Evolutionary conservation across 1,284 basidiomycete species (phyloP), one percentile per base, ranked within the genome.

Genomic region (Ceratorhiza oryzae-sativae): DNA sequence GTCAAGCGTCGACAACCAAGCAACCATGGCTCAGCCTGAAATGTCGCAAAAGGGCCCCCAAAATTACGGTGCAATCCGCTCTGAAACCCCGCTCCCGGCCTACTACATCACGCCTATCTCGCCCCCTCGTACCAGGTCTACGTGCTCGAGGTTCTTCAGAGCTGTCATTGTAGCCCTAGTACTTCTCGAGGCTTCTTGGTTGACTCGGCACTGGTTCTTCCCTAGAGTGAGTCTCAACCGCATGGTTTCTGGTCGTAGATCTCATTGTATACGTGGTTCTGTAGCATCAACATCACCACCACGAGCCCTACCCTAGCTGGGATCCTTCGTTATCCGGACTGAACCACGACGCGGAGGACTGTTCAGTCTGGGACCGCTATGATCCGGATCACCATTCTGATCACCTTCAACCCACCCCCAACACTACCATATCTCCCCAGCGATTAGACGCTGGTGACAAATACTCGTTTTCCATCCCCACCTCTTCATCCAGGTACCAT

Each of bases 281-380:
- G 13, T n/a, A 20, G 5, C 20, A 27, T 32, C 30, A 49, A 13
- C 61, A 30, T 18, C 30, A 15, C 13, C 10, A 20, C 20, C 2
- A 39, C 1, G 34, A 48, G 30, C 61, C 25, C 36, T 65, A 45
- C 9, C 41, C 46, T 9, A 6, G 6, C 62, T 42, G 48, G 48
- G 49, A 67, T 34, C 15, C 30, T 13, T 34, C 23, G 20, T 46
- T 61, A 25, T n/a, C 23, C 4, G 49, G 63, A 15, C 30, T 67
- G 9, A 36, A 67, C 39, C 63, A 53, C 39, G 48, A 53, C 23
- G 49, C 49, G 8, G 49, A 67, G 8, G 63, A 49, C 6, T 67
- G 63, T 23, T 48, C 63, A 15, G 63, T 67, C 36, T 67, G 63
- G 63, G 63, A 67, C 49, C 63, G 55, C 63, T 67, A 67, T 25